Evolutionary conservation across 2,329 filamentous ascomycete species (phyloP).

Genomic region (Hypocreales sp.): DNA sequence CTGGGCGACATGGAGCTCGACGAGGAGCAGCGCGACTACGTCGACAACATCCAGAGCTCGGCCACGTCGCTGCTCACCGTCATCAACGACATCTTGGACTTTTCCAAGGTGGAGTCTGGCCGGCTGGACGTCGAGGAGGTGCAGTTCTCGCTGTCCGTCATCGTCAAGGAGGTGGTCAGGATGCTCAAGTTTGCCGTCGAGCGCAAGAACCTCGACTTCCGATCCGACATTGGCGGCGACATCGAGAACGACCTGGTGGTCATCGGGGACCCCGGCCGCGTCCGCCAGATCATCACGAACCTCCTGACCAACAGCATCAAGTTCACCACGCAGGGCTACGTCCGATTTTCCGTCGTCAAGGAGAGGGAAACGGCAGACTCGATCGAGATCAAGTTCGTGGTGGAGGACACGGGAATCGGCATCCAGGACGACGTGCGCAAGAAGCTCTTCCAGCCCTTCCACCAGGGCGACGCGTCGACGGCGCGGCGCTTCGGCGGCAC

Average conservation of each 20-base stretch:
- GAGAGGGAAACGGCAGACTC: slow-evolving; percentile 47
- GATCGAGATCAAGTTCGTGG: slow-evolving; percentile 53
- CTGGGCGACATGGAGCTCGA: slow-evolving; percentile 52
- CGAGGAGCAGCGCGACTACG: slow-evolving; percentile 57
- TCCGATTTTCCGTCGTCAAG: slow-evolving; percentile 49
- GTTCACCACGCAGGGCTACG: slow-evolving; percentile 53
- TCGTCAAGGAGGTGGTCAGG: slow-evolving; percentile 66
- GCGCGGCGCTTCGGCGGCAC: slow-evolving; percentile 67
- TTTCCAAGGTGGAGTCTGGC: slow-evolving; percentile 73
- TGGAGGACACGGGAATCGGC: slow-evolving; percentile 69
- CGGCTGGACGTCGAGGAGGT: slow-evolving; percentile 66
- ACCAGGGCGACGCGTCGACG: slow-evolving; percentile 67
- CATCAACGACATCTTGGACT: slow-evolving; percentile 84
- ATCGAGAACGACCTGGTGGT: slow-evolving; percentile 58
- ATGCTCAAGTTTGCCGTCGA: slow-evolving; percentile 79
- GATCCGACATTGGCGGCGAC: slow-evolving; percentile 45
- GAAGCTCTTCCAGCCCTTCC: slow-evolving; percentile 65
- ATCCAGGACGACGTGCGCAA: slow-evolving; percentile 65
- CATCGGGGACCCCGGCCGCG: slow-evolving; percentile 69
- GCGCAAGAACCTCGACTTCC: slow-evolving; percentile 61
- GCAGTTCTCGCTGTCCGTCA: slow-evolving; percentile 58
- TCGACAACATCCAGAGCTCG: slow-evolving; percentile 64
- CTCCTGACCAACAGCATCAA: slow-evolving; percentile 65
- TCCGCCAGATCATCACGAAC: slow-evolving; percentile 74
- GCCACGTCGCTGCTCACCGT: slow-evolving; percentile 72